Evolutionary conservation across 1,284 basidiomycete species (phyloP), one percentile per base, ranked within the genome.

Genomic region (Boletus hoseneyae): DNA sequence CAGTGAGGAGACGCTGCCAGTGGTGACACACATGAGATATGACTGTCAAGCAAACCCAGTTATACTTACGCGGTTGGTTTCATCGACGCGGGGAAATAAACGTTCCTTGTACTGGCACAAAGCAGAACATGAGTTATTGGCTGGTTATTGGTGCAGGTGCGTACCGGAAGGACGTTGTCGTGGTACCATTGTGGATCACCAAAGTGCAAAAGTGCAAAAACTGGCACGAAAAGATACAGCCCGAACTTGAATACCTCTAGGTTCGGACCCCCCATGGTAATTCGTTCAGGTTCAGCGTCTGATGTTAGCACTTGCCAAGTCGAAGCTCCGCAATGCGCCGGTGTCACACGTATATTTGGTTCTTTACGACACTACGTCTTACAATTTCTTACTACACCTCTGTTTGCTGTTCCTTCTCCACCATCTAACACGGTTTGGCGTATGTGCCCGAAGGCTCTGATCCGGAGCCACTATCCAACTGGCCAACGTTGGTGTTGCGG

Each of bases 111-210:
- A 90, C 87, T 90, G 53, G 8, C 45, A n/a, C 32, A 39, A 43
- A 11, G 33, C 18, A 18, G 42, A 32, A 18, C 37, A 21, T 21
- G 21, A 37, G 51, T 50, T 5, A 19, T 39, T 25, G 44, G 29
- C 49, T n/a, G 27, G 19, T 33, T 35, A 30, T 16, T 13, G 29
- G 51, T 42, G 7, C 44, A 43, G 16, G 36, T 8, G 70, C 87
- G 57, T 67, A 92, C 92, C 10, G 93, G 91, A 36, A 89, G 69
- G 36, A 95, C 92, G 58, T 90, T 76, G 39, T 76, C 73, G 42
- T 79, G 75, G 64, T 94, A 96, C 92, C 92, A 97, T 34, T 88
- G 80, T 5, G 91, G 90, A 67, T 93, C 90, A 47, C 93, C 92
- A 63, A 90, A 95, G 67, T 94, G 88, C 46, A 93, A 72, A 71